These are phyloP conservation scores for Volvox reticuliferus DNA, from an alignment of 139 green algal species.

Conservation along the genomic window DNA sequence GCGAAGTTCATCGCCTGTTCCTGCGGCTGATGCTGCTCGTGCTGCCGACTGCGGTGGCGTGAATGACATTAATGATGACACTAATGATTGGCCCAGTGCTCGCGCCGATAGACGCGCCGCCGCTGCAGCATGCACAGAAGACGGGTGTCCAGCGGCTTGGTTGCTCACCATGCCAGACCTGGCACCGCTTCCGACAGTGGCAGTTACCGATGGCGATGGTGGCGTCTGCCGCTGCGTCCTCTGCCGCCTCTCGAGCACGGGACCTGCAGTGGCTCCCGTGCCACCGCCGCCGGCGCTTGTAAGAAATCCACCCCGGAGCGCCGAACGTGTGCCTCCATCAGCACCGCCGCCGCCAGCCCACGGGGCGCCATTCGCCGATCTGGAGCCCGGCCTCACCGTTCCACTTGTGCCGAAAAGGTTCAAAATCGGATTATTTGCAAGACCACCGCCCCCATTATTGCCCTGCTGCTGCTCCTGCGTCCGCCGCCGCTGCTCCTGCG, in stretches of 20 bases:
- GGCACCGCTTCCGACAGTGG: no score
- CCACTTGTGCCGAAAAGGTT: background rate
- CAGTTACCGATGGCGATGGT: background rate
- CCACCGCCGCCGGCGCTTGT: background rate
- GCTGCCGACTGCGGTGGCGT: no score
- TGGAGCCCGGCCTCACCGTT: background rate
- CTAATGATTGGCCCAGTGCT: no score
- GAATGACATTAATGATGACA: no score
- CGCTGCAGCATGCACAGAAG: no score
- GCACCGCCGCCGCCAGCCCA: background rate
- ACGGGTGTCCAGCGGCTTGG: no score
- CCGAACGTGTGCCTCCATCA: background rate
- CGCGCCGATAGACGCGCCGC: no score
- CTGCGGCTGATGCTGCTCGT: no score
- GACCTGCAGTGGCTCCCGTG: no score
- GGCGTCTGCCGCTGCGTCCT: background rate
- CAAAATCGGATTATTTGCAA: background rate
- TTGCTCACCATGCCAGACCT: no score
- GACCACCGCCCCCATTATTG: background rate
- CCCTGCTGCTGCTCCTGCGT: no score
- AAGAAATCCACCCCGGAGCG: constrained; percentile 32
- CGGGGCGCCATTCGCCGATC: background rate
- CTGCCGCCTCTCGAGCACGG: no score
- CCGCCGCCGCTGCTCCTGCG: background rate
- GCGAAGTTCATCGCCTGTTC: background rate